Percentiles rank a stretch among this genome's conserved stretches.
These are phyloP conservation scores for Leccinum pallidistipes DNA, from an alignment of 1,284 basidiomycete genomes.

Conservation along the genomic window DNA sequence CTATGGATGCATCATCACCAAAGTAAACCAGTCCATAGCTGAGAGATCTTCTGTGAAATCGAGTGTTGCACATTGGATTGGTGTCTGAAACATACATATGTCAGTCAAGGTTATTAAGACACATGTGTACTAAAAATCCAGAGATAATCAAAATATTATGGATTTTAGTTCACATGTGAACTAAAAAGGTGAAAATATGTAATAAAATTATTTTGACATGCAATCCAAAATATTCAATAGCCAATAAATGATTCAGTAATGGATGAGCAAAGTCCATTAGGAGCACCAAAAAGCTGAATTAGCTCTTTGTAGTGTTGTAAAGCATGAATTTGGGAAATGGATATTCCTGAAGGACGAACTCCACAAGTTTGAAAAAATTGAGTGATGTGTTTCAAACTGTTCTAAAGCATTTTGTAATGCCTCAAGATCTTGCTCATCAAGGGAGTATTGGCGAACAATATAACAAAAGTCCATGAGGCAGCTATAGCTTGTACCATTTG, in stretches of 20 bases:
- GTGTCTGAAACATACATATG: not conserved
- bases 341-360: not conserved
- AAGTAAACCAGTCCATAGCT: not conserved
- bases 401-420: not conserved
- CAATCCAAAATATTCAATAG: not conserved
- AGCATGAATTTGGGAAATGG: not conserved
- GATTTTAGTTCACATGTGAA: not conserved
- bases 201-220: not conserved
- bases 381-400: not conserved
- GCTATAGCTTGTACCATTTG: conserved; percentile 9
- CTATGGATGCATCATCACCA: not conserved
- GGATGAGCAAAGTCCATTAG: not conserved
- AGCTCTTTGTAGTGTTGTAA: not conserved
- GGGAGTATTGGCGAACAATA: not conserved
- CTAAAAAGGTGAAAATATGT: not conserved
- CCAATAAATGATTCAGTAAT: not conserved
- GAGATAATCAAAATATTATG: not conserved
- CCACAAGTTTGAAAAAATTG: not conserved
- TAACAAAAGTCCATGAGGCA: conserved; percentile 15
- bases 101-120: not conserved
- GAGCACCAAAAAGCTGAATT: not conserved
- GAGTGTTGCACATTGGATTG: not conserved
- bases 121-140: not conserved
- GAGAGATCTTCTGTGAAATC: not conserved
- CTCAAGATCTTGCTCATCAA: not conserved